phyloP scores from a whole-genome alignment of 495 filamentous ascomycete genomes.

The Tuber magnatum region DNA sequence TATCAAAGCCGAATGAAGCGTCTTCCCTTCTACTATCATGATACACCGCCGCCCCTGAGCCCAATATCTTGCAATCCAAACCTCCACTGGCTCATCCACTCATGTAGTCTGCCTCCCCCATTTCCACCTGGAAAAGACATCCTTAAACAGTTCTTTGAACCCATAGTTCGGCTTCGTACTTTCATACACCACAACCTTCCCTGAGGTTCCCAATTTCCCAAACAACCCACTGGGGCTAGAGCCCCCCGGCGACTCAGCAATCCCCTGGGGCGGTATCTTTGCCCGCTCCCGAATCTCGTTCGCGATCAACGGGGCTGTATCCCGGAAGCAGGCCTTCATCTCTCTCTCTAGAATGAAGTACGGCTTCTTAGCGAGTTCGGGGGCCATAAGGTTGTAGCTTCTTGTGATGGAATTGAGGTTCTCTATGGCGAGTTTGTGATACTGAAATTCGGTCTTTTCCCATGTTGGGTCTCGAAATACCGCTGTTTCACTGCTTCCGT shows the following conservation, averaged over 20 bases:
- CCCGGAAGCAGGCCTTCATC: conserved; percentile 69
- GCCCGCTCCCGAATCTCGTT: conserved; percentile 65
- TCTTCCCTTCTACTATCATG: not conserved
- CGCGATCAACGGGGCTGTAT: conserved; percentile 70
- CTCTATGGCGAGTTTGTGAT: conserved; percentile 68
- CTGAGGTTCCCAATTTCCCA: conserved; percentile 50
- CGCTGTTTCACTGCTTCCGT: conserved; percentile 19
- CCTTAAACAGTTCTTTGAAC: conserved; percentile 78
- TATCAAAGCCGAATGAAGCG: not conserved
- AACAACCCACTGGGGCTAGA: conserved; percentile 43
- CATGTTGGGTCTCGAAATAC: conserved; percentile 60
- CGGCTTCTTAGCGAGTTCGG: conserved; percentile 83
- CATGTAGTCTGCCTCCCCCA: conserved; percentile 45
- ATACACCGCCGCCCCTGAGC: not conserved
- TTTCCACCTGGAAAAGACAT: conserved; percentile 46
- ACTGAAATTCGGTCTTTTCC: conserved; percentile 64
- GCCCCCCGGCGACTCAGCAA: conserved; percentile 35
- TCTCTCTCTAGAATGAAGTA: conserved; percentile 83
- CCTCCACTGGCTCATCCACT: not conserved
- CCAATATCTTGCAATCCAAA: conserved; percentile 13
- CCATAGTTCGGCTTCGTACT: conserved; percentile 67
- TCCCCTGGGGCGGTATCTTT: conserved; percentile 43
- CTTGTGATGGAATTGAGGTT: conserved; percentile 73
- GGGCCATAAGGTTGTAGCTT: conserved; percentile 92
- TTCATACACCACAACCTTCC: conserved; percentile 59